Evolutionary conservation across 116 monocot species (phyloP), one percentile per base, ranked within the genome.

Genomic region (Cymodocea nodosa): DNA sequence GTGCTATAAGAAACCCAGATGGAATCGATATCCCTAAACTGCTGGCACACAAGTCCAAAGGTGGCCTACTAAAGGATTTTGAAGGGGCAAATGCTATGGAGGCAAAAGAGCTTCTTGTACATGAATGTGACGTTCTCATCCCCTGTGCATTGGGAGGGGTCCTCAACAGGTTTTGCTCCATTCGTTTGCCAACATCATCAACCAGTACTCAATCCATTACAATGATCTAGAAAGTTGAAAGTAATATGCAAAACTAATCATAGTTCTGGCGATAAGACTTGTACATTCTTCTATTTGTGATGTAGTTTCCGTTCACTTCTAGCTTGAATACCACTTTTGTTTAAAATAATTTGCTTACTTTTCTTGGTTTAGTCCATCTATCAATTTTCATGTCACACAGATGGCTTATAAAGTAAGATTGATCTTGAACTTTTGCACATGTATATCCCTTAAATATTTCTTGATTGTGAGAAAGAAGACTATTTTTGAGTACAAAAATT

Each of bases 121-220:
- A 83, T 39, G 80, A 81, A 53, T 93, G 92, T 74, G 92, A 94
- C 82, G 94, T 94, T 68, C 89, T 94, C 39, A 61, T 94, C 60
- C 89, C 94, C n/a, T 82, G 82, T 61, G 94, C 94, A 23, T 65
- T 94, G 59, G 89, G 94, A 50, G 94, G 94, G 59, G 94, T 94
- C 34, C 77, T 94, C 9, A 69, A 82, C 68, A 89, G 80, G 94
- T 94, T 57, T 44, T 25, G 4, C 50, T 51, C 24, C 20, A 25
- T 59, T 6, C 50, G 34, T 50, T 52, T 51, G 22, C 1, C 18
- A 18, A 13, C 13, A 6, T 48, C 36, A 15, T 30, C 4, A 17
- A 17, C 35, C 35, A 60, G 15, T 0, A 35, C 35, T 60, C 6
- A 16, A 30, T 6, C 11, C 6, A 44, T 44, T 44, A 44, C 9